Evolutionary conservation across 139 green algal species (phyloP), one percentile per base, ranked within the genome.

Genomic region (Gonium pectorale): DNA sequence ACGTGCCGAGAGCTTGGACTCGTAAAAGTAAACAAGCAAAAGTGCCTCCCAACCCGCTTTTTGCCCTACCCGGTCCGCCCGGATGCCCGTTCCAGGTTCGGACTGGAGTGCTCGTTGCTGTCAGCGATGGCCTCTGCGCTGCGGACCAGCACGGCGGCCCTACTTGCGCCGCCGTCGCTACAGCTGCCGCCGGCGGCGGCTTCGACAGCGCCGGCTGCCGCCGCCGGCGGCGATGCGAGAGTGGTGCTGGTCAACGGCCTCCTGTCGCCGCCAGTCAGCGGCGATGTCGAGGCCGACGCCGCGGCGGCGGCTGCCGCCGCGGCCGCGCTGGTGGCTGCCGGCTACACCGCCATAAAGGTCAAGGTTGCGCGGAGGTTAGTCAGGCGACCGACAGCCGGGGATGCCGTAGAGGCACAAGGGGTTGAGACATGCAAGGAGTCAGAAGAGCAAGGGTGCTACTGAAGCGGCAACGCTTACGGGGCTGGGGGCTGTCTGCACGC

Each of bases 281-380:
- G 51, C 21, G 66, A 72, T 46, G 63, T 5, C 26, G 63, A 26
- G 15, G 62, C 43, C 11, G 75, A 82, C 37, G 59, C 41, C 6
- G 59, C 41, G 15, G 75, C 75, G n/a, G 75, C 75, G 2, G 87
- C 83, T n/a, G 66, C 80, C 21, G 78, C 29, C 2, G 90, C 86
- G 11, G 21, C 56, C 60, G 24, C 21, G n/a, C 74, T 94, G 31
- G 80, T 89, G 44, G 41, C 54, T 37, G 79, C 91, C 43, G 94
- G 94, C 22, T 94, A 86, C 69, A 72, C 37, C 0, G 78, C 85
- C 8, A 87, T 99, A 40, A 99, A 99, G 88, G 69, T 99, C 67
- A 99, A 99, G 88, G 95, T 98, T 44, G 87, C 52, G n/a, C 70
- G 86, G n/a, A 77, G 79, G 79, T 89, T 59, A 29, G 75, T 41